These are phyloP conservation scores for Penicillium sp. DNA, from an alignment of 2,329 filamentous ascomycete genomes.

Conservation along the genomic window DNA sequence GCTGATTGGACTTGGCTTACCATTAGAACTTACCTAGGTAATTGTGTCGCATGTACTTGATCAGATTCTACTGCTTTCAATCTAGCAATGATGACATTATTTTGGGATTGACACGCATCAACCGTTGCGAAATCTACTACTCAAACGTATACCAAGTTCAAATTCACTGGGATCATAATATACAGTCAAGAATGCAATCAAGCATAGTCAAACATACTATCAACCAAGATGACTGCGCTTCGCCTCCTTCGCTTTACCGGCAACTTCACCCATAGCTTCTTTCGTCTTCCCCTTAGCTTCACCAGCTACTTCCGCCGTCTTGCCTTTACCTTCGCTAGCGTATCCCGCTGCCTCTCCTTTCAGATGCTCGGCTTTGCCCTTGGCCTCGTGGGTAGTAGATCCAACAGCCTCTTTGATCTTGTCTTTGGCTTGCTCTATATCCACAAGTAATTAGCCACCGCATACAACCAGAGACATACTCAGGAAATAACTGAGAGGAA, in stretches of 20 bases:
- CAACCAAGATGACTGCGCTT: conserved; percentile 13
- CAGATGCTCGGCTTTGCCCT: conserved; percentile 34
- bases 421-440: conserved; percentile 47
- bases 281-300: conserved; percentile 27
- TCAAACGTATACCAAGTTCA: conserved; percentile 47
- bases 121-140: too few species aligned
- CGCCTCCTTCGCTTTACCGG: conserved; percentile 25
- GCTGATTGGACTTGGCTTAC: too few species aligned
- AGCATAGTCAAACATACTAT: conserved; percentile 1
- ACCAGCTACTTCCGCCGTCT: conserved; percentile 28
- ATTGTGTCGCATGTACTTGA: background rate
- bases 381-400: conserved; percentile 43
- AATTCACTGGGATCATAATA: background rate
- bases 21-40: too few species aligned
- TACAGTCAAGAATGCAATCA: too few species aligned
- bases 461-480: too few species aligned
- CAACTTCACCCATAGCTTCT: conserved; percentile 24
- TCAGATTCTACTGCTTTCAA: too few species aligned
- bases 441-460: too few species aligned
- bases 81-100: too few species aligned
- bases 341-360: conserved; percentile 28
- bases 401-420: conserved; percentile 42
- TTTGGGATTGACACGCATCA: too few species aligned
- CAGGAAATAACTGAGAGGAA: too few species aligned
- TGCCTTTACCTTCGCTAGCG: conserved; percentile 32